Evolutionary conservation across 805 yeast genomes (phyloP).

Genomic region (Sporopachydermia lactativora): DNA sequence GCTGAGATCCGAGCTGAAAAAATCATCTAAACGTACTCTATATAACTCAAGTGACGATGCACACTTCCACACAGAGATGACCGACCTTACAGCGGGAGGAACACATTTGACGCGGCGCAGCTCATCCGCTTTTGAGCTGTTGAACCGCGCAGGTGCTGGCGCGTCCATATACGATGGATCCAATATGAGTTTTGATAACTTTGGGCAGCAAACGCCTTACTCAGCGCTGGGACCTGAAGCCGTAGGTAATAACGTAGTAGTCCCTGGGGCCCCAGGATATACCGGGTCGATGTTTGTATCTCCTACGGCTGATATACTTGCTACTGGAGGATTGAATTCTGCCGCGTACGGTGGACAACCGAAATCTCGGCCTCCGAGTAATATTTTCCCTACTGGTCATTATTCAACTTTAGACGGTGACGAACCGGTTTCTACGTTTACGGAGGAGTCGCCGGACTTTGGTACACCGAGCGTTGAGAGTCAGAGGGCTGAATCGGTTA

Average conservation of each 20-base stretch:
- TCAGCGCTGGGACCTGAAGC: not conserved
- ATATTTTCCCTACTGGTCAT: not conserved
- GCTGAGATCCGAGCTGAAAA: not conserved
- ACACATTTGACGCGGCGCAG: not conserved
- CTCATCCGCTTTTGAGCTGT: not conserved
- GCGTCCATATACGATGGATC: not conserved
- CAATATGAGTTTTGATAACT: not conserved
- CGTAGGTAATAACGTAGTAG: not conserved
- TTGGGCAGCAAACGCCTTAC: not conserved
- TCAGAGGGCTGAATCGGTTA: not conserved
- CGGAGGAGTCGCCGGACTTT: not conserved
- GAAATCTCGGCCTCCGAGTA: not conserved
- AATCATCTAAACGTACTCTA: not conserved
- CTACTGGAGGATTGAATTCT: not conserved
- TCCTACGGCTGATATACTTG: not conserved
- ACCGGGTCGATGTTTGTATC: not conserved
- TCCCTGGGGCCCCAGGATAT: not conserved
- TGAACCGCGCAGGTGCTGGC: not conserved
- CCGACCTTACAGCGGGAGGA: not conserved
- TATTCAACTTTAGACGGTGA: not conserved
- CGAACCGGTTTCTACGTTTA: not conserved
- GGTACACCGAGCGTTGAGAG: not conserved
- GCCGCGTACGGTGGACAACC: not conserved
- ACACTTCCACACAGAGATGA: not conserved
- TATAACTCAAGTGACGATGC: not conserved